phyloP scores from a whole-genome alignment of 805 yeast species.

The Saccharomyces paradoxus region DNA sequence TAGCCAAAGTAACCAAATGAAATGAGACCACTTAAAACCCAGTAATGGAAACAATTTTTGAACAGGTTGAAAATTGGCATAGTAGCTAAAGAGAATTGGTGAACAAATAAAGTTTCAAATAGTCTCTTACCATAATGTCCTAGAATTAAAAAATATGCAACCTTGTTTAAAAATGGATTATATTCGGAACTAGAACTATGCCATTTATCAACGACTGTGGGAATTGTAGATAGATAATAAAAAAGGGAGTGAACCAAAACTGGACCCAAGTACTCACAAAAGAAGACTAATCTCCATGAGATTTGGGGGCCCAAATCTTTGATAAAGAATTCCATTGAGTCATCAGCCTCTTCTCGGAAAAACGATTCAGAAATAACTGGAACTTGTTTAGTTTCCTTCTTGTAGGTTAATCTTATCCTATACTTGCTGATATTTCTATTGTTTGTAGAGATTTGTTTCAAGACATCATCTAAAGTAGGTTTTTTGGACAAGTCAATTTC shows the following conservation, averaged over 20 bases:
- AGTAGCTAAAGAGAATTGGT: constrained; percentile 77
- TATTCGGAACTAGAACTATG: constrained; percentile 7
- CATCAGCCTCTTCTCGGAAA: constrained; percentile 30
- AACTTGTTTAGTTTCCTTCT: constrained; percentile 28
- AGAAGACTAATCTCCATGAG: constrained; percentile 83
- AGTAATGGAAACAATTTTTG: constrained; percentile 85
- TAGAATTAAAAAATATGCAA: constrained; percentile 41
- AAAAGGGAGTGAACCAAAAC: constrained; percentile 67
- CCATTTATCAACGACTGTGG: constrained; percentile 7
- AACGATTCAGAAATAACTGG: constrained; percentile 21
- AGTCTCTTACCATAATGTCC: constrained; percentile 85
- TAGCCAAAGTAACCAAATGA: constrained; percentile 42
- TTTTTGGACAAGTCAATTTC: constrained; percentile 26
- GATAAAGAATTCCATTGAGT: constrained; percentile 44
- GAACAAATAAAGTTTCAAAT: constrained; percentile 76
- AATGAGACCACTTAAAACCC: constrained; percentile 76
- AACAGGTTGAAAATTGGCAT: constrained; percentile 87
- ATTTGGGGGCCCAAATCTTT: constrained; percentile 93
- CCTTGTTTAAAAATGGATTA: constrained; percentile 22
- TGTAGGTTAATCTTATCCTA: constrained; percentile 49
- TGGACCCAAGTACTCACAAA: constrained; percentile 87
- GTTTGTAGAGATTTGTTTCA: constrained; percentile 36
- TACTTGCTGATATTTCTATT: constrained; percentile 38
- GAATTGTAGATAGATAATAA: constrained; percentile 35
- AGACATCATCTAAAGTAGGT: constrained; percentile 38